Conservation (phyloP, 2,329 filamentous ascomycete species). For the Aspergillus fumigatiaffinis region DNA sequence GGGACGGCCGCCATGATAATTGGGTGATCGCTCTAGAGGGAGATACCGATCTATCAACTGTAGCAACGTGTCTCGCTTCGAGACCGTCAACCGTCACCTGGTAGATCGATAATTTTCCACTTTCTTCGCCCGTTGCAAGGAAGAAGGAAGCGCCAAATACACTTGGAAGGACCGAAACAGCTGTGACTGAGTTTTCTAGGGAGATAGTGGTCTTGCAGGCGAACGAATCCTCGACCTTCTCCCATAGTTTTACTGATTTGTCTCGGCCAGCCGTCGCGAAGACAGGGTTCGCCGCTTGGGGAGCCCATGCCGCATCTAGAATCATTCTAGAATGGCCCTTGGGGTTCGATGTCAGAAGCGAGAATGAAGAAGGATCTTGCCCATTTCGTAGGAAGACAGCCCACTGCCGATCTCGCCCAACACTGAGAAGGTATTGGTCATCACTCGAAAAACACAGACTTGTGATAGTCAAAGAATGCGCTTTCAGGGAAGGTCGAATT, state of each 20-base stretch:
- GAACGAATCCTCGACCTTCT: slow-evolving; percentile 42
- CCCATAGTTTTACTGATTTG: slow-evolving; percentile 76
- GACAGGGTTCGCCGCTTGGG: slow-evolving; percentile 39
- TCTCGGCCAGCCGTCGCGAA: slow-evolving; percentile 92
- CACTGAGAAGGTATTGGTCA: slow-evolving; percentile 73
- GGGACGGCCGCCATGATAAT: slow-evolving; percentile 62
- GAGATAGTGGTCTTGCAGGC: slow-evolving; percentile 52
- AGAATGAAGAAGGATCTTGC: slow-evolving; percentile 47
- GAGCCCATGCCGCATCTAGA: slow-evolving; percentile 79
- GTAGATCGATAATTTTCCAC: slow-evolving; percentile 43
- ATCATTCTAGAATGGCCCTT: slow-evolving; percentile 95
- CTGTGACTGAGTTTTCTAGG: slow-evolving; percentile 61
- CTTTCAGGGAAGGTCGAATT: slow-evolving; percentile 73
- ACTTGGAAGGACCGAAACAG: slow-evolving; percentile 60
- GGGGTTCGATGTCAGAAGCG: slow-evolving; percentile 60
- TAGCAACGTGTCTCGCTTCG: slow-evolving; percentile 25
- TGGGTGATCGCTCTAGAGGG: slow-evolving; percentile 64
- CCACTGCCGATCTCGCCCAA: slow-evolving; percentile 91
- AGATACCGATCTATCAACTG: slow-evolving; percentile 40
- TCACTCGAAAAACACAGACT: slow-evolving; percentile 74
- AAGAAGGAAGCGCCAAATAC: slow-evolving; percentile 27
- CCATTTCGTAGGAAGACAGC: slow-evolving; percentile 64
- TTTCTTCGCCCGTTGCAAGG: slow-evolving; percentile 47
- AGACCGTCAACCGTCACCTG: slow-evolving; percentile 30
- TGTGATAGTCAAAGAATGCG: slow-evolving; percentile 82